Base-by-base conservation (phyloP, 805 yeast species). In the Lipomyces japonicus region DNA sequence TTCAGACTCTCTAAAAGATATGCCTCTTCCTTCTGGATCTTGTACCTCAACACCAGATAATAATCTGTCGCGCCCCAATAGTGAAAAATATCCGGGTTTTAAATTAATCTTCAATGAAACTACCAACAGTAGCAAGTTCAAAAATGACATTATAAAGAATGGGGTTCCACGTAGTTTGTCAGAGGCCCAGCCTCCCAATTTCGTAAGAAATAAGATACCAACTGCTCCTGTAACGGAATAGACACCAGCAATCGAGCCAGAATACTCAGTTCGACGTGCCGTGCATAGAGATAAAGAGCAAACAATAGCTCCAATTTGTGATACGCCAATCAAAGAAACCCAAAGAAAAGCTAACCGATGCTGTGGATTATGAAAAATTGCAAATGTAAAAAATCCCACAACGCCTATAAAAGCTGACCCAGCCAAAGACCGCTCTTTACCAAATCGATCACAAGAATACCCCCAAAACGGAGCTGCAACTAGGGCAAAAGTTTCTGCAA, bases 211-310 rank as follows among this genome's bases (percentile, higher is more conserved):
- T 49, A 84, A 66, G 24, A 83, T 81, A 2, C 91, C 91, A 5
- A 80, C 44, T 0, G 86, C 86, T 16, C 88, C 89, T 56, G 75
- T 70, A 47, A 84, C 74, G n/a, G 83, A 76, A 62, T 80, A 81
- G 10, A 81, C 77, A 4, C 91, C 91, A 43, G 83, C 75, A 36
- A 84, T 74, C 2, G 84, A 72, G n/a, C 89, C 89, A 42, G 78
- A 76, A 49, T 73, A 68, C 21, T 65, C 67, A 30, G 73, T 66
- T 26, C 73, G 70, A 34, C 68, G 66, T 45, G 74, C 76, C 4
- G 77, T 73, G 28, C 78, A 73, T 59, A 83, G 69, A 5, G 86
- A 78, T 80, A 82, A 78, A 28, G 87, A 80, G 21, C 78, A 72
- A 42, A 82, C 75, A 31, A 81, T 76, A 32, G 76, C 72, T 7